Base-by-base conservation (phyloP, 2,329 filamentous ascomycete species). In the Myriangium duriaei region DNA sequence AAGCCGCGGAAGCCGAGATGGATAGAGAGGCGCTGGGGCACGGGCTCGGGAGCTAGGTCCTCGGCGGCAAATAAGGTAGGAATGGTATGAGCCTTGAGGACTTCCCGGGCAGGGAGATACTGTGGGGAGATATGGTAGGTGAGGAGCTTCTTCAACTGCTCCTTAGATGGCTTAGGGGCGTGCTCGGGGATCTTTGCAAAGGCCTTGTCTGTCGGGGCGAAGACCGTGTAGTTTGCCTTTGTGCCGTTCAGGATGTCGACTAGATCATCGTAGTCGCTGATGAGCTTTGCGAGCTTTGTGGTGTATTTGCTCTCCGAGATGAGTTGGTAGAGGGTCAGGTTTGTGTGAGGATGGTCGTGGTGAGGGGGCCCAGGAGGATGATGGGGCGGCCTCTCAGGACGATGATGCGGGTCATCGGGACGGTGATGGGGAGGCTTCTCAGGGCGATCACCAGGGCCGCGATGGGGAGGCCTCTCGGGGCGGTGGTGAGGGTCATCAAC, bases 321-420 rank as follows among this genome's bases (percentile, higher is more conserved):
- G 43, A 87, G 63, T 58, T 93, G 67, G 59, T 87, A 93, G 31
- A 93, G 72, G 13, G 85, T 92, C 53, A 70, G 61, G 53, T 85
- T 80, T 4, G 72, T 65, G 45, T 65, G 57, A 24, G 58, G 55
- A 29, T 53, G 50, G 34, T 59, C 54, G 37, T 52, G 52, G 32
- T 57, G 58, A 12, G 55, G 59, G 12, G 45, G 51, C 11, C 32
- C 34, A 14, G 45, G 47, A 4, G 50, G 46, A 32, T 57, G 45
- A 36, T 53, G 50, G 32, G 44, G 47, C 14, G 47, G 50, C 26
- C 43, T 26, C 7, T 26, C 21, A n/a, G 7, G 21, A 26, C n/a
- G 21, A 26, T 26, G 21, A n/a, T 26, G 7, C 7, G 7, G 42
- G 36, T 26, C 32, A 43, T 29, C 30, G 17, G 16, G 31, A 12